Conservation (phyloP, 352 stramenopile species). For the Halophytophthora polymorphica region DNA sequence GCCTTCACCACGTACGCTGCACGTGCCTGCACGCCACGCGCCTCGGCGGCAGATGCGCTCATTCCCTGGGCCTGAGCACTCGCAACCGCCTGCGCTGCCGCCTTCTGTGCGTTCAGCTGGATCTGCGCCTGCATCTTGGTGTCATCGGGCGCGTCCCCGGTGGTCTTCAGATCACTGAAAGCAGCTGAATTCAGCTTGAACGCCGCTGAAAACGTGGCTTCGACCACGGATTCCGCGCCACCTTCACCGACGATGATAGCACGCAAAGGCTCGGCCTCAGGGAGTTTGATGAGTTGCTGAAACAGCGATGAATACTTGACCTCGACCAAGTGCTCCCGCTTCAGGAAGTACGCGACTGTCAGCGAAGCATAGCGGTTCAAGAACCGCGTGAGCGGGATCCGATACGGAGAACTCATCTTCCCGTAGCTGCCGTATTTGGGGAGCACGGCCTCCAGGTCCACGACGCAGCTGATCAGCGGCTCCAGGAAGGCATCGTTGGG, state of each 20-base stretch:
- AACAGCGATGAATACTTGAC: slow-evolving; percentile 93
- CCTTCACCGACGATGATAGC: slow-evolving; percentile 86
- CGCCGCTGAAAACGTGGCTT: slow-evolving; percentile 88
- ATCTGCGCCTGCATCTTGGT: slow-evolving; percentile 84
- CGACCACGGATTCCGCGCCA: slow-evolving; percentile 89
- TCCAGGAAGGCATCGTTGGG: slow-evolving; percentile 95
- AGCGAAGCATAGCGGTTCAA: slow-evolving; percentile 91
- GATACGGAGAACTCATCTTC: slow-evolving; percentile 91
- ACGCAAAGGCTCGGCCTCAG: slow-evolving; percentile 85
- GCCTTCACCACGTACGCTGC: slow-evolving; percentile 84
- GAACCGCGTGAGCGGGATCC: slow-evolving; percentile 89
- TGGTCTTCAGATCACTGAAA: slow-evolving; percentile 32
- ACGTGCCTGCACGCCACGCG: slow-evolving; percentile 76
- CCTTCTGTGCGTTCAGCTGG: slow-evolving; percentile 83
- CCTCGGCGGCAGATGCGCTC: slow-evolving; percentile 60
- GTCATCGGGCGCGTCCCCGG: slow-evolving; percentile 49
- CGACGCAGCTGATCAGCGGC: slow-evolving; percentile 92
- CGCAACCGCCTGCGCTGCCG: slow-evolving; percentile 71
- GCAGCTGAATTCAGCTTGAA: slow-evolving; percentile 48
- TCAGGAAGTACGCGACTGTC: slow-evolving; percentile 86
- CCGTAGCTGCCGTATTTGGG: slow-evolving; percentile 88
- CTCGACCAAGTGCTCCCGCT: slow-evolving; percentile 77
- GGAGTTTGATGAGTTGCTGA: slow-evolving; percentile 90
- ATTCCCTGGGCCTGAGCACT: slow-evolving; percentile 79
- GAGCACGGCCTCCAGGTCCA: slow-evolving; percentile 92